These are phyloP conservation scores for Botryotinia narcissicola DNA, from an alignment of 2,329 filamentous ascomycete species.

Conservation along the genomic window DNA sequence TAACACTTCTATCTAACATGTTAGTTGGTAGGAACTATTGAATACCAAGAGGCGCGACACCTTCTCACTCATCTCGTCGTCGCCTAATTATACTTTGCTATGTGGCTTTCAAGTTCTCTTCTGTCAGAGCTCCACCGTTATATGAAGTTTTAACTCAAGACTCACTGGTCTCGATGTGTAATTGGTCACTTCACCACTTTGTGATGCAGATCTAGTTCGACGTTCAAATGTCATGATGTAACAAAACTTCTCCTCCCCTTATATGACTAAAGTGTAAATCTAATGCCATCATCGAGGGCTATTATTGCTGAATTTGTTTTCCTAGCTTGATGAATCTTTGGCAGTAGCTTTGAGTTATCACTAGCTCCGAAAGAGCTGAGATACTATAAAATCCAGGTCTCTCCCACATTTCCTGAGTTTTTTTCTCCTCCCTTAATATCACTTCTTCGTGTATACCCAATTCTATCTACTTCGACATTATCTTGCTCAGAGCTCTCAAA, in stretches of 20 bases:
- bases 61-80: not conserved
- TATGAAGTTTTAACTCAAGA: not conserved
- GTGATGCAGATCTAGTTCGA: not conserved
- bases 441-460: not conserved
- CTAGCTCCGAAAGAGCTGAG: not conserved
- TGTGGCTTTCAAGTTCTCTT: not conserved
- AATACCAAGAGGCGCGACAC: not conserved
- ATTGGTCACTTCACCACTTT: not conserved
- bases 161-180: not conserved
- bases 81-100: not conserved
- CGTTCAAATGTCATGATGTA: not conserved
- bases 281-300: not conserved
- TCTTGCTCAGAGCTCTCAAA: not conserved
- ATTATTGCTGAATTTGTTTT: not conserved
- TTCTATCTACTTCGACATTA: not conserved
- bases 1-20: not conserved
- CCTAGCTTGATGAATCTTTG: not conserved
- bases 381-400: not conserved
- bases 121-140: not conserved
- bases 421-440: not conserved
- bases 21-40: not conserved
- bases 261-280: not conserved
- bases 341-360: not conserved
- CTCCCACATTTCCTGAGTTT: not conserved
- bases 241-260: not conserved